These are phyloP conservation scores for Triticum urartu DNA, from an alignment of 176 grass and related monocot species.

Conservation along the genomic window DNA sequence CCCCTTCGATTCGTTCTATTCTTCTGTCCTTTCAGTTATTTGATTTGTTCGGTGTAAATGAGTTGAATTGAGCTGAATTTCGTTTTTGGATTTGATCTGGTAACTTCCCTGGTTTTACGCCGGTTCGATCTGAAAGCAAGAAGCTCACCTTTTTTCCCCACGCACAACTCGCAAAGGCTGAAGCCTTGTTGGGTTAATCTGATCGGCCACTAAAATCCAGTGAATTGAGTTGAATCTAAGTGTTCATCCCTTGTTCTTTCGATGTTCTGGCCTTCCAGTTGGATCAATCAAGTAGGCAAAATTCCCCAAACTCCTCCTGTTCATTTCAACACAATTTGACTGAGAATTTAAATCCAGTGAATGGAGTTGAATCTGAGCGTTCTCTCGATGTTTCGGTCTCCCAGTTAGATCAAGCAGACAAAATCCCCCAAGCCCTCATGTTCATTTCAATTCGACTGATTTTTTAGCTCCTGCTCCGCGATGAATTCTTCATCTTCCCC, in stretches of 20 bases:
- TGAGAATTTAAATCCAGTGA: neutral
- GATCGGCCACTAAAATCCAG: neutral
- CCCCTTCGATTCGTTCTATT: neutral
- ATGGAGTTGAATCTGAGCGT: slow-evolving; percentile 13
- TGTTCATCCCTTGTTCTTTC: neutral
- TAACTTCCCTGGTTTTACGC: neutral
- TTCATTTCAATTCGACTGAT: neutral
- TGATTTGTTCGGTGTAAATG: neutral
- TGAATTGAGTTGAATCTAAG: slow-evolving; percentile 9
- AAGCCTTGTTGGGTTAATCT: neutral
- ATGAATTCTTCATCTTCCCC: neutral
- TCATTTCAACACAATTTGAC: neutral
- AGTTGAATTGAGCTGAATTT: slow-evolving; percentile 20
- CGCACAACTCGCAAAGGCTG: neutral
- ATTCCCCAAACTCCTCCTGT: neutral
- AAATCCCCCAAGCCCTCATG: neutral
- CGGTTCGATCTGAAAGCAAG: slow-evolving; percentile 24
- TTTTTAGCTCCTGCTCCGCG: neutral
- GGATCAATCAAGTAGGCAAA: neutral
- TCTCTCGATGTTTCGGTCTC: neutral
- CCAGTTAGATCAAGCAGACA: neutral
- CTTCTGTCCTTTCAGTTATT: neutral
- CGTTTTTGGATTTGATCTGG: neutral
- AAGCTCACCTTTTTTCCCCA: neutral
- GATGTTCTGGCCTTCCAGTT: neutral